Conservation (phyloP, 139 green algal genomes). For the Mesotaenium endlicherianum region DNA sequence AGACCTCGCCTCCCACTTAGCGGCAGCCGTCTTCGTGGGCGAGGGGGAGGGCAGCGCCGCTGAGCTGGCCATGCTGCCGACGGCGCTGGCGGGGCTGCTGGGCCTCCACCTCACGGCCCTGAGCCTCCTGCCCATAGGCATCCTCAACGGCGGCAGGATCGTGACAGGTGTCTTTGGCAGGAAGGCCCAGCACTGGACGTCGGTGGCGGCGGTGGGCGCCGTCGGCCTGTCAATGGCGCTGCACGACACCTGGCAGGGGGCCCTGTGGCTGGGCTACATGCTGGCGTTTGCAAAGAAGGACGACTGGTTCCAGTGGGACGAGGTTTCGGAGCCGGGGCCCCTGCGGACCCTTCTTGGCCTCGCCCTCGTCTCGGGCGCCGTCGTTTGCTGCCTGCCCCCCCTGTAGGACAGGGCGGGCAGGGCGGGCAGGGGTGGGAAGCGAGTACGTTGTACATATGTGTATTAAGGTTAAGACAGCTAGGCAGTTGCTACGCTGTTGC, state of each 20-base stretch:
- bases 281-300: not conserved
- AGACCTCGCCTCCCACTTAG: not conserved
- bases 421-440: too few species aligned
- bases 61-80: not conserved
- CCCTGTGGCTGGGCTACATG: not conserved
- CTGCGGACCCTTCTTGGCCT: not conserved
- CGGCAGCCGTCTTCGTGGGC: not conserved
- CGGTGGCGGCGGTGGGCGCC: not conserved
- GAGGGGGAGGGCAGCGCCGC: not conserved
- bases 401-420: too few species aligned
- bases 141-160: not conserved
- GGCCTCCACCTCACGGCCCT: not conserved
- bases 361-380: too few species aligned
- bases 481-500: too few species aligned
- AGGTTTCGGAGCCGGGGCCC: not conserved
- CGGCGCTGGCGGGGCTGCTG: not conserved
- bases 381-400: too few species aligned
- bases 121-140: not conserved
- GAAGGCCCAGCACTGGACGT: not conserved
- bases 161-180: not conserved
- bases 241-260: not conserved
- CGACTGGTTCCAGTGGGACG: slow-evolving; percentile 13
- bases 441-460: too few species aligned
- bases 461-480: too few species aligned
- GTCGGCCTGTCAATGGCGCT: not conserved